These are phyloP conservation scores for Blastomyces emzantsi DNA, from an alignment of 2,329 filamentous ascomycete species.

Conservation along the genomic window DNA sequence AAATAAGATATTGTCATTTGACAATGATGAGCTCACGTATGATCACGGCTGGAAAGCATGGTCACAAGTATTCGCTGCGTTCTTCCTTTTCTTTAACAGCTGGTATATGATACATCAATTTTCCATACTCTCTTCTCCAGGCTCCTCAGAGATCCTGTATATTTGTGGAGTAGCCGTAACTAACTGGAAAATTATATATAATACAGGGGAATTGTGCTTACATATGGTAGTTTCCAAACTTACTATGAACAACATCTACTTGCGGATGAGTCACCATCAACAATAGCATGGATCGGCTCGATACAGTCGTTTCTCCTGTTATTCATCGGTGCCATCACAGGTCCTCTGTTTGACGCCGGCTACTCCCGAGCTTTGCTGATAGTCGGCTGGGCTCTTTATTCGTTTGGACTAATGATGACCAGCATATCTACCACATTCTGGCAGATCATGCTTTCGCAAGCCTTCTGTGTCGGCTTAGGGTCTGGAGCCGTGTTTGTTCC, in stretches of 20 bases:
- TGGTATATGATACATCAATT: constrained; percentile 28
- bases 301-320: constrained; percentile 46
- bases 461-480: constrained; percentile 45
- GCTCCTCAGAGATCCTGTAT: not conserved
- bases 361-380: constrained; percentile 39
- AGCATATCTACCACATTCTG: constrained; percentile 44
- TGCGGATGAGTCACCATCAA: constrained; percentile 34
- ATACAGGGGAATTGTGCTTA: constrained; percentile 42
- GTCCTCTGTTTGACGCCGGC: constrained; percentile 47
- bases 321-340: constrained; percentile 43
- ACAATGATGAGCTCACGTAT: constrained; percentile 13
- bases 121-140: not conserved
- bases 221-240: constrained; percentile 46
- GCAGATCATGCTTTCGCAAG: constrained; percentile 47
- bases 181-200: not conserved
- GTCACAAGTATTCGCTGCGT: constrained; percentile 40
- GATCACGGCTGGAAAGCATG: constrained; percentile 29
- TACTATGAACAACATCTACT: constrained; percentile 43
- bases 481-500: constrained; percentile 58
- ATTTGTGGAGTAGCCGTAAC: not conserved
- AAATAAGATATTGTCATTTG: constrained; percentile 11
- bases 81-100: constrained; percentile 42
- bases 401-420: constrained; percentile 47
- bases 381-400: constrained; percentile 36
- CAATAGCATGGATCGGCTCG: constrained; percentile 47